These are phyloP conservation scores for Kluyveromyces dobzhanskii DNA, from an alignment of 805 yeast species.

Conservation along the genomic window DNA sequence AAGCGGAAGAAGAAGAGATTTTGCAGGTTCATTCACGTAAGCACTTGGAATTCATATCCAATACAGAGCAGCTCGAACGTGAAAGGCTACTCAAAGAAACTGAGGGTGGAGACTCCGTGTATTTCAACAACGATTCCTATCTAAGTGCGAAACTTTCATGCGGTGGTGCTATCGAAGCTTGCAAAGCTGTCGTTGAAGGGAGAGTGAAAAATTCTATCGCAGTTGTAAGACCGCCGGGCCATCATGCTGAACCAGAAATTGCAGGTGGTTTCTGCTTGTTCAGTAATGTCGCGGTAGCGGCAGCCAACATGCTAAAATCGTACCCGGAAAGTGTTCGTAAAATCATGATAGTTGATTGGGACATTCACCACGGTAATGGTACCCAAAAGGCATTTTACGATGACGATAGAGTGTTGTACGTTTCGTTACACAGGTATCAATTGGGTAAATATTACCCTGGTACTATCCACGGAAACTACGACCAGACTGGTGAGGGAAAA, in stretches of 20 bases:
- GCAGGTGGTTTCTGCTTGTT: constrained; percentile 97
- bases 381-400: constrained; percentile 87
- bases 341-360: constrained; percentile 91
- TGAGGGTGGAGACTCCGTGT: constrained; percentile 88
- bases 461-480: constrained; percentile 72
- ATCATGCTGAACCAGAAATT: constrained; percentile 95
- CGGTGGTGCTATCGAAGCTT: constrained; percentile 96
- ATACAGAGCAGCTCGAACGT: constrained; percentile 69
- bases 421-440: constrained; percentile 89
- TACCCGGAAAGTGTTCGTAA: constrained; percentile 85
- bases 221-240: constrained; percentile 97
- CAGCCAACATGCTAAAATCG: constrained; percentile 66
- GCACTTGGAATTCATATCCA: constrained; percentile 66
- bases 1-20: constrained; percentile 81
- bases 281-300: constrained; percentile 96
- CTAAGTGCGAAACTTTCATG: constrained; percentile 85
- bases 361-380: constrained; percentile 98
- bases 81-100: constrained; percentile 74
- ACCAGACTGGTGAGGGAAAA: constrained; percentile 72
- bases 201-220: constrained; percentile 87
- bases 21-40: constrained; percentile 75
- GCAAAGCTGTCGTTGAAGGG: constrained; percentile 91
- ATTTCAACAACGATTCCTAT: constrained; percentile 84
- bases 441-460: constrained; percentile 93
- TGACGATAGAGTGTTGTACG: constrained; percentile 85